Evolutionary conservation across 2,329 filamentous ascomycete species (phyloP).

Genomic region (Chaetoscypha palmicola): DNA sequence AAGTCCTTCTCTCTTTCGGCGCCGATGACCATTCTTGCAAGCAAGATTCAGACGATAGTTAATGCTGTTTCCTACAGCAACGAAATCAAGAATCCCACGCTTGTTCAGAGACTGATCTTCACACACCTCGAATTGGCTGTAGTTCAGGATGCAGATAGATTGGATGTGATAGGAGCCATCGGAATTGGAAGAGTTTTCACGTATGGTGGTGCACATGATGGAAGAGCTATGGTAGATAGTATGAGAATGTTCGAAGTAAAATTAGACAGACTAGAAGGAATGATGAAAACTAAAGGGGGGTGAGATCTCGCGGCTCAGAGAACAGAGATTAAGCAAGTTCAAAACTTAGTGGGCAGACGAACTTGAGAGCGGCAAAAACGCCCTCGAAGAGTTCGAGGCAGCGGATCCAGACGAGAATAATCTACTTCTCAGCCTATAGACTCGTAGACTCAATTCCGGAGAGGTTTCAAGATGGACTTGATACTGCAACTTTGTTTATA

Average conservation of each 20-base stretch:
- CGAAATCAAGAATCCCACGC: conserved; percentile 55
- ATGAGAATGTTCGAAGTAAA: conserved; percentile 72
- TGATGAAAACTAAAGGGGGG: conserved; percentile 65
- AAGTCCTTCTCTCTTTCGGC: conserved; percentile 53
- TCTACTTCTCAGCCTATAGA: too few species aligned
- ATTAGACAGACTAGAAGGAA: conserved; percentile 46
- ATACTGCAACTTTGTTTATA: too few species aligned
- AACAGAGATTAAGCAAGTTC: too few species aligned
- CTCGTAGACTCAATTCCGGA: too few species aligned
- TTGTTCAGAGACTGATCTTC: conserved; percentile 51
- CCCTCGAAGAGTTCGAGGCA: too few species aligned
- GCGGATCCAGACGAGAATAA: too few species aligned
- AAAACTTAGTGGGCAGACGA: too few species aligned
- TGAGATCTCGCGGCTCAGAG: too few species aligned
- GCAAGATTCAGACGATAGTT: conserved; percentile 64
- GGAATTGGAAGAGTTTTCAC: conserved; percentile 74
- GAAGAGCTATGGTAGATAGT: conserved; percentile 50
- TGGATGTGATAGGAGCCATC: conserved; percentile 86
- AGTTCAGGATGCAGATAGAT: conserved; percentile 84
- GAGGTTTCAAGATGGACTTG: too few species aligned
- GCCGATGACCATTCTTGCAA: conserved; percentile 48
- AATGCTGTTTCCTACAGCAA: conserved; percentile 70
- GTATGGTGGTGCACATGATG: conserved; percentile 59
- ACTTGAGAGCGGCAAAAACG: too few species aligned
- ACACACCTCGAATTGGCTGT: conserved; percentile 68